Base-by-base conservation (phyloP, 106 monocot species). In the Ottelia alismoides region DNA sequence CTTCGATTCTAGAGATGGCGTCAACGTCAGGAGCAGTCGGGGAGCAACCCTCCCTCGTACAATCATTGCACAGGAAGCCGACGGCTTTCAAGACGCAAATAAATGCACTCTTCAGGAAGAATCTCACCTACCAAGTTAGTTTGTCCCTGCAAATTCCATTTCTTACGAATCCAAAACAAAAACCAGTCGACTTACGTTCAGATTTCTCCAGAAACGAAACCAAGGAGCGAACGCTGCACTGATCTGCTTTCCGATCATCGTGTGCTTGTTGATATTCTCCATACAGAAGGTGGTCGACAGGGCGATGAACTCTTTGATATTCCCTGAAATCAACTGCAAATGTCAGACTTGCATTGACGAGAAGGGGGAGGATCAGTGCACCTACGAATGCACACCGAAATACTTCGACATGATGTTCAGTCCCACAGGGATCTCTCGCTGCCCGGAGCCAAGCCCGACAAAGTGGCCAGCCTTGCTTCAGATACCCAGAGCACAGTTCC, bases 361-460 rank as follows among this genome's bases (percentile, higher is more conserved):
- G 18, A 49, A 49, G 20, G 48, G 48, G 20, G 48, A 49, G 48
- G 48, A 5, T 3, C 3, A 9, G 9, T 49, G 48, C 20, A 20
- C 18, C 20, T 49, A 49, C 48, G 48, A 49, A n/a, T 49, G 48
- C 48, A 49, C 48, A 20, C n/a, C 48, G 18, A 49, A 49, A n/a
- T 49, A 49, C 48, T 49, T 20, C 48, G 48, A 49, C 48, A 49
- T 49, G 48, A 49, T 49, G 48, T 49, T 49, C n/a, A 49, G 20
- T 20, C 48, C 48, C 3, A 11, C 48, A 3, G 48, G 48, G 19
- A 20, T 49, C 48, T 20, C 48, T 18, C 48, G n/a, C 3, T 49
- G 48, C 19, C 48, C 48, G 19, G 48, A 49, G 20, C 48, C 20
- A 14, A 49, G 5, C 9, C 48, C 48, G n/a, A 19, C 48, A 14